Conservation (phyloP, 331 rosid species). For the Malus hybrid region DNA sequence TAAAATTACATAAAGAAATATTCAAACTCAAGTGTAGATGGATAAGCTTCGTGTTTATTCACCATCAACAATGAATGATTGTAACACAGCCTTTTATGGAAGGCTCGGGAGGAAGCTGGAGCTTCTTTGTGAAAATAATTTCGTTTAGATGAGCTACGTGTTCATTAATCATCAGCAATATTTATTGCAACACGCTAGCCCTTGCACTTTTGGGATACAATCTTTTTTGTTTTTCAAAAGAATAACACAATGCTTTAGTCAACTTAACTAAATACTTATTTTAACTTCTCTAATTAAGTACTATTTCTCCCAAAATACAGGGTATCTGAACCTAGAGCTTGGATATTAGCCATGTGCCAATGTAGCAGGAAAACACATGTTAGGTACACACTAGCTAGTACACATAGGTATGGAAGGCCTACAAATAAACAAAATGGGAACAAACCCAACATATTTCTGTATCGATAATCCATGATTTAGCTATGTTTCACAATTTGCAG, state of each 20-base stretch:
- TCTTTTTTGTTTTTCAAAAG: too few relatives aligned
- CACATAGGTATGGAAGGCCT: neutral
- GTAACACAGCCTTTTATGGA: neutral
- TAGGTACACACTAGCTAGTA: neutral
- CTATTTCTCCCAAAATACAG: too few relatives aligned
- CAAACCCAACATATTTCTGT: neutral
- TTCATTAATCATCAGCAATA: too few relatives aligned
- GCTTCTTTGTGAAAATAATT: neutral
- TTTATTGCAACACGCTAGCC: too few relatives aligned
- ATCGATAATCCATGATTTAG: neutral
- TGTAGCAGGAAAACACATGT: neutral
- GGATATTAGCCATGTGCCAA: neutral
- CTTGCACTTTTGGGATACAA: too few relatives aligned
- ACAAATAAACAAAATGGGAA: neutral
- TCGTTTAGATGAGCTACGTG: neutral
- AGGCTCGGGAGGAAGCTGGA: neutral
- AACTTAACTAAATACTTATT: neutral
- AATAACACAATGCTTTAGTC: too few relatives aligned
- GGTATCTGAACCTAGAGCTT: too few relatives aligned
- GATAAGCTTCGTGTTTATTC: too few relatives aligned
- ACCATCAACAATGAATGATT: too few relatives aligned
- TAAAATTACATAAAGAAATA: neutral
- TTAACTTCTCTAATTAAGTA: neutral
- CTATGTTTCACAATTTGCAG: neutral
- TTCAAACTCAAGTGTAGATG: too few relatives aligned